phyloP scores from a whole-genome alignment of 176 grass and related monocot species.

The Aegilops speltoides region DNA sequence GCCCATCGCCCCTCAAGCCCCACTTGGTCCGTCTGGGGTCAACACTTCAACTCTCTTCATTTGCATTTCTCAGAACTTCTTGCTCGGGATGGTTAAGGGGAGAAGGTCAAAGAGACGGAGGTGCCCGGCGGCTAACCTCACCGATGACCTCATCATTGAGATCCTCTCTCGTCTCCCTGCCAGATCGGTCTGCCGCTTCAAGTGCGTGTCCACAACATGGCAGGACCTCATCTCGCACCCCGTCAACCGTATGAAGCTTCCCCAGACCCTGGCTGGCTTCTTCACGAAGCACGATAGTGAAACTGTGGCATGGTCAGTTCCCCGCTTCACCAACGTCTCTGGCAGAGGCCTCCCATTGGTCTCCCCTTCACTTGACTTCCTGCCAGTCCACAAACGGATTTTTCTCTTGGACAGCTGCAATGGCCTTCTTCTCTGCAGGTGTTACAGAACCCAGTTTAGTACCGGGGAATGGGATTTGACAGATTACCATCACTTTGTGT shows the following conservation, averaged over 20 bases:
- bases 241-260: not conserved
- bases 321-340: not conserved
- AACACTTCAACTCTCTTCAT: not conserved
- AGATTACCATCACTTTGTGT: not conserved
- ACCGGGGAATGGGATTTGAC: not conserved
- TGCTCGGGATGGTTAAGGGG: not conserved
- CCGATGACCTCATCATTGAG: not conserved
- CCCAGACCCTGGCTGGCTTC: slow-evolving; percentile 1
- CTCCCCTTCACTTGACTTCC: not conserved
- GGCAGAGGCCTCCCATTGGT: not conserved
- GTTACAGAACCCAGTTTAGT: not conserved
- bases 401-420: not conserved
- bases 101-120: not conserved
- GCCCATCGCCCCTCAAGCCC: too few relatives aligned
- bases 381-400: not conserved
- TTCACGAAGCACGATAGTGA: not conserved
- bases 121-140: not conserved
- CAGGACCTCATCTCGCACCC: not conserved
- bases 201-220: not conserved
- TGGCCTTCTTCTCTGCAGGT: not conserved
- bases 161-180: not conserved
- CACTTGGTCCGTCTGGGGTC: too few relatives aligned
- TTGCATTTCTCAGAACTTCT: not conserved
- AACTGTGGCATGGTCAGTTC: not conserved
- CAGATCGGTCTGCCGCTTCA: not conserved